Base-by-base conservation (phyloP, 208 protist species). In the Balamuthia mandrillaris region DNA sequence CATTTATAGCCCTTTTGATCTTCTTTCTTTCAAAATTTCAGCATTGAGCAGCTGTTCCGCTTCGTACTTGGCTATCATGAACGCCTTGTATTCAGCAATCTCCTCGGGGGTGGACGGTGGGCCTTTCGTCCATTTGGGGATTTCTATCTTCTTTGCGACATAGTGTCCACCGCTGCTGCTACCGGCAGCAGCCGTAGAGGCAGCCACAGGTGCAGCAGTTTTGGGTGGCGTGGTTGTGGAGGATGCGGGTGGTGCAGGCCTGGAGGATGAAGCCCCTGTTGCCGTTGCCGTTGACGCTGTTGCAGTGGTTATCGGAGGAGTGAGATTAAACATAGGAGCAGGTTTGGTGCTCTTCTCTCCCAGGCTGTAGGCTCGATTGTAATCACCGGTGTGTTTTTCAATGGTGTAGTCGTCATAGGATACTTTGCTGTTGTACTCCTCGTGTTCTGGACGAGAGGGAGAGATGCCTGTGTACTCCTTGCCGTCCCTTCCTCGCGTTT, bases 41-140 rank as follows among this genome's bases (percentile, higher is more conserved):
- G 66, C 66, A 31, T 75, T 75, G 35, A 75, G 4, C 41, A 54
- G 47, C 66, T 75, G 66, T 44, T 75, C 66, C 21, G 66, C 66
- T 27, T 75, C 66, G 66, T 75, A 75, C 42, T 75, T 75, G 66
- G 66, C 42, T 44, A 75, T 44, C 66, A 75, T 75, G 66, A 75
- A 75, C 7, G 6, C n/a, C 66, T 75, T 75, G 66, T 75, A 75
- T 44, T 75, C 66, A 31, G 47, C 66, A 44, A 75, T 75, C 66
- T 75, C 66, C 42, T 75, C 66, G 24, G 66, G 24, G 27, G 66
- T 41, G 66, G 42, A 75, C 42, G 66, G 66, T 44, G 66, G 66
- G 24, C 66, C 66, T 44, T 52, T 75, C 37, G 66, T 75, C 66
- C 66, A 75, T 44, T 75, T 75, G 16, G 66, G 66, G n/a, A 51